phyloP scores from a whole-genome alignment of 768 basidiomycete species.

The Suillus ampliporus region DNA sequence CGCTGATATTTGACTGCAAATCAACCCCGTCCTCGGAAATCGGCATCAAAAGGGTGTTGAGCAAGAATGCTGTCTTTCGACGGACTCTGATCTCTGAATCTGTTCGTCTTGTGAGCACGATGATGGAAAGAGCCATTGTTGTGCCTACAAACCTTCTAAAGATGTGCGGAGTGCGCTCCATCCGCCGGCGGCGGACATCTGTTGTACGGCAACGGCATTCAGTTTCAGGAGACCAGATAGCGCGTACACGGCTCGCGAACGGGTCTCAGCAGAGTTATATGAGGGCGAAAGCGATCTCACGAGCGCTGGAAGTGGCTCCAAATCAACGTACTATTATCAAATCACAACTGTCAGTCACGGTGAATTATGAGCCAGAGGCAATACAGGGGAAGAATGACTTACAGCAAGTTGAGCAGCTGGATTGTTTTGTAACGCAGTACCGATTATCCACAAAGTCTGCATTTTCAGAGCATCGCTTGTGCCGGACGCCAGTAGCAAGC shows the following conservation, averaged over 20 bases:
- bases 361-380: not conserved
- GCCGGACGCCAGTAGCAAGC: constrained; percentile 57
- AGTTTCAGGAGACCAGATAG: constrained; percentile 83
- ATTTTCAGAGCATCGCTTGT: constrained; percentile 66
- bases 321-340: constrained; percentile 56
- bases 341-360: constrained; percentile 12
- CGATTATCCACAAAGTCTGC: constrained; percentile 84
- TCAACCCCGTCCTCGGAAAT: constrained; percentile 23
- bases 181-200: constrained; percentile 57
- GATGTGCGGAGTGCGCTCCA: constrained; percentile 67
- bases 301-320: constrained; percentile 70
- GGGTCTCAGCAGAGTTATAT: constrained; percentile 54
- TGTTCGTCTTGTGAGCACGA: constrained; percentile 31
- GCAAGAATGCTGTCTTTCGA: constrained; percentile 78
- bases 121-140: constrained; percentile 2
- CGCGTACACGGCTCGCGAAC: constrained; percentile 84
- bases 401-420: constrained; percentile 82
- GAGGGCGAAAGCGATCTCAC: constrained; percentile 64
- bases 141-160: constrained; percentile 57
- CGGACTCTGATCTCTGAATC: constrained; percentile 82
- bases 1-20: constrained; percentile 22
- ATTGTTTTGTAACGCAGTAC: constrained; percentile 91
- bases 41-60: constrained; percentile 72
- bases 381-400: constrained; percentile 31
- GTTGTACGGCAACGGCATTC: constrained; percentile 66